These are phyloP conservation scores for Paramecium sonneborni DNA, from an alignment of 73 alveolate genomes.

Conservation along the genomic window DNA sequence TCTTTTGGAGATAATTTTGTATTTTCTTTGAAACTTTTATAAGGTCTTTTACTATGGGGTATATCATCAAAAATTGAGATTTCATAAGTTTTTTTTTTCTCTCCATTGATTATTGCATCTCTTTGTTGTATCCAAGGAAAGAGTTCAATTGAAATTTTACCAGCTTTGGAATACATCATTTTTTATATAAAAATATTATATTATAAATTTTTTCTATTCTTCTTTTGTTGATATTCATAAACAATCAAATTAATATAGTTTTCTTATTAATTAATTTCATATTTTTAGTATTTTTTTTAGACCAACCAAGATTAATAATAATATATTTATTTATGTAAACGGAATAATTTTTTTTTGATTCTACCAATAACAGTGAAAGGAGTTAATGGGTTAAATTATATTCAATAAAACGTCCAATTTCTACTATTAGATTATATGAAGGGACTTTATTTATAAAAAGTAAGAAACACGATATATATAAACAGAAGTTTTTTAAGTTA, in stretches of 20 bases:
- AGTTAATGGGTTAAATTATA: not conserved
- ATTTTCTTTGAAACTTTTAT: not conserved
- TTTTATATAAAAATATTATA: not conserved
- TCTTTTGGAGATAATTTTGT: not conserved
- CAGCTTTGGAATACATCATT: slow-evolving; percentile 3
- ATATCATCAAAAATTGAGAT: slow-evolving; percentile 31
- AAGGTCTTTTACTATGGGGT: slow-evolving; percentile 8
- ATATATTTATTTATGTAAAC: not conserved
- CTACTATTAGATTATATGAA: not conserved
- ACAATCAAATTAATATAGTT: not conserved
- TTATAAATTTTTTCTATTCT: not conserved
- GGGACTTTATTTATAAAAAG: slow-evolving; percentile 37
- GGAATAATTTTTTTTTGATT: not conserved
- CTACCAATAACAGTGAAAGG: not conserved
- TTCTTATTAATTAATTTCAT: not conserved
- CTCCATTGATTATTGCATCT: not conserved
- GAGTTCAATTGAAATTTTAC: not conserved
- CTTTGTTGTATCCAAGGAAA: slow-evolving; percentile 39
- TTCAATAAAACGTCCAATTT: not conserved
- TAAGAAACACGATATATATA: not conserved
- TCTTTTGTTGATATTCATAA: not conserved
- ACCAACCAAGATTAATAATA: not conserved
- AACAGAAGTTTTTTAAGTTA: slow-evolving; percentile 21
- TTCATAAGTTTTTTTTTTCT: not conserved
- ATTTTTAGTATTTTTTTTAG: not conserved